These are phyloP conservation scores for Paramecium caudatum DNA, from an alignment of 73 alveolate species.

Conservation along the genomic window DNA sequence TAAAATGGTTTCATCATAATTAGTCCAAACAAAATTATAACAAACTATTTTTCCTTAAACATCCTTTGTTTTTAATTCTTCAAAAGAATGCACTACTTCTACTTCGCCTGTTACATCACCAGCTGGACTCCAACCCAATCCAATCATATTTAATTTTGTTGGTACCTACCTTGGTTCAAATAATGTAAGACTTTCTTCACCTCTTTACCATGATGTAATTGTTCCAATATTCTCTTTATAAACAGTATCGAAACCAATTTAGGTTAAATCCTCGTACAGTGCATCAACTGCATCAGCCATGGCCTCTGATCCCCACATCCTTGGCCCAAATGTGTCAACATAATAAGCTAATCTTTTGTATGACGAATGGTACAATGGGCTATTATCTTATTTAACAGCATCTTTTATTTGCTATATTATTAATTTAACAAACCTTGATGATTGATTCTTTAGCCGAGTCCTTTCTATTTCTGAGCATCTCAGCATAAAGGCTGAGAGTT, in stretches of 20 bases:
- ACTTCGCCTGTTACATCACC: slow-evolving; percentile 71
- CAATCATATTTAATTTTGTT: slow-evolving; percentile 70
- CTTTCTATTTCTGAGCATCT: too few relatives aligned
- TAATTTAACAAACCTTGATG: too few relatives aligned
- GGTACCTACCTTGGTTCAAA: slow-evolving; percentile 66
- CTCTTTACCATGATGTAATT: slow-evolving; percentile 72
- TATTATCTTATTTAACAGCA: neutral
- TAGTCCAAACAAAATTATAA: slow-evolving; percentile 70
- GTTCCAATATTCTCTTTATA: slow-evolving; percentile 49
- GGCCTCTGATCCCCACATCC: slow-evolving; percentile 72
- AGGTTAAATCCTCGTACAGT: neutral
- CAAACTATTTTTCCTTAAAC: slow-evolving; percentile 74
- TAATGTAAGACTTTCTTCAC: slow-evolving; percentile 67
- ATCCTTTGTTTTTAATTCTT: slow-evolving; percentile 46
- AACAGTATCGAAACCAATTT: slow-evolving; percentile 39
- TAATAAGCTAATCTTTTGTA: slow-evolving; percentile 68
- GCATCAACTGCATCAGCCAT: slow-evolving; percentile 41
- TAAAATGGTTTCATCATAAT: neutral
- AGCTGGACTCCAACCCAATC: slow-evolving; percentile 62
- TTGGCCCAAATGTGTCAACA: slow-evolving; percentile 76
- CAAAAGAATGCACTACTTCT: slow-evolving; percentile 70
- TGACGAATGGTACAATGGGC: slow-evolving; percentile 58
- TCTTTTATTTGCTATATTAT: neutral
- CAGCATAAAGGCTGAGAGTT: too few relatives aligned
- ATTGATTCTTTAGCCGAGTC: too few relatives aligned